Conservation (phyloP, 2,329 filamentous ascomycete genomes). For the Cadophora sp. region DNA sequence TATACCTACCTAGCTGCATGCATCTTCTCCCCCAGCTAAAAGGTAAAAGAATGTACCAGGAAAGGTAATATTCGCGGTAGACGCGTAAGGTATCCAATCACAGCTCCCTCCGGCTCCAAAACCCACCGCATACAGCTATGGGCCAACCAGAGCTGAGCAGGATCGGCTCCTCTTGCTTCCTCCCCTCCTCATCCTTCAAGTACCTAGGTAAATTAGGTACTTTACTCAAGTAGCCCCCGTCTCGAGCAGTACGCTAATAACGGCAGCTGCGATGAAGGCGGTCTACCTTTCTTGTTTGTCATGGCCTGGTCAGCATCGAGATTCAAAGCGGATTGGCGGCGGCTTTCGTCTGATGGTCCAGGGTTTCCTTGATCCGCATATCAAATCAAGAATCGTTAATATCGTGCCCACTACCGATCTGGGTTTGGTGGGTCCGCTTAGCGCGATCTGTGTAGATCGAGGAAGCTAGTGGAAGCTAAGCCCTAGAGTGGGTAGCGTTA, state of each 20-base stretch:
- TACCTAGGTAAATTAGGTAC: too few relatives aligned
- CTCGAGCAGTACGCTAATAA: too few relatives aligned
- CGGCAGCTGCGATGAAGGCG: too few relatives aligned
- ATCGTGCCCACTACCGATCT: neutral
- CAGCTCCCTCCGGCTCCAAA: neutral
- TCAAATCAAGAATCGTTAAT: neutral
- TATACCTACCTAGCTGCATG: too few relatives aligned
- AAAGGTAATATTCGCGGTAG: neutral
- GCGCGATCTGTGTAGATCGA: neutral
- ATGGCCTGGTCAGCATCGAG: neutral
- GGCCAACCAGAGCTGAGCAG: too few relatives aligned
- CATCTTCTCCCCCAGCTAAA: too few relatives aligned
- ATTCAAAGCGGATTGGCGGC: neutral
- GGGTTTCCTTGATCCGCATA: neutral
- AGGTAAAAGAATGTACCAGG: too few relatives aligned
- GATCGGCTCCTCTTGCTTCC: too few relatives aligned
- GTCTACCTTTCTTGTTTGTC: too few relatives aligned
- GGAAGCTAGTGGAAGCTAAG: neutral
- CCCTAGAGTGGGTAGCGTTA: neutral
- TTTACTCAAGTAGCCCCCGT: too few relatives aligned
- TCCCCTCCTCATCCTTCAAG: too few relatives aligned
- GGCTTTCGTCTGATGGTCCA: neutral
- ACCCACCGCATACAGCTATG: neutral
- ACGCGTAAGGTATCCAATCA: conserved; percentile 1
- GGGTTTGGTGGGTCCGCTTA: neutral